Conservation (phyloP, 768 basidiomycete genomes). For the Rhodotorula babjevae region DNA sequence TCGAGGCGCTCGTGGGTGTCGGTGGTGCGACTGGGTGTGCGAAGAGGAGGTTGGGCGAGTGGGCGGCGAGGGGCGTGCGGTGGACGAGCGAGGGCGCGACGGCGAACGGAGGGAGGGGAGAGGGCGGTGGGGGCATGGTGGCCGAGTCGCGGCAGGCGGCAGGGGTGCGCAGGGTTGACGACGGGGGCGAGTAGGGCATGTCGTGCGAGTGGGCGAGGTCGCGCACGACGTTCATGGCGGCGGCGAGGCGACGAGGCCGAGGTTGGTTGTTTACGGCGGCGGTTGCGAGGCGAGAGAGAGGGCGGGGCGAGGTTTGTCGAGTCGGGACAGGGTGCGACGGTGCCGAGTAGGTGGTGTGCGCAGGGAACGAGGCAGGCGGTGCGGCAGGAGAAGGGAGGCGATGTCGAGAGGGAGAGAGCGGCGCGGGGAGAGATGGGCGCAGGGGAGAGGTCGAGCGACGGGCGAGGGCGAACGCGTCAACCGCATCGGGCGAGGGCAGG, state of each 20-base stretch:
- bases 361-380: too few relatives aligned
- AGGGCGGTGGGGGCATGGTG: neutral
- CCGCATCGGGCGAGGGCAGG: neutral
- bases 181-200: neutral
- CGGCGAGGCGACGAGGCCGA: too few relatives aligned
- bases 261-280: neutral
- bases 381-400: too few relatives aligned
- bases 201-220: neutral
- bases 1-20: neutral
- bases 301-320: neutral
- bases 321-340: neutral
- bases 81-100: neutral
- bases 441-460: too few relatives aligned
- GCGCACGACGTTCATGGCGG: neutral
- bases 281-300: neutral
- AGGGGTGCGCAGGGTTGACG: too few relatives aligned
- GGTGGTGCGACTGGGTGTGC: neutral
- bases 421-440: too few relatives aligned
- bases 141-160: too few relatives aligned
- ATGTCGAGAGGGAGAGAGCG: too few relatives aligned
- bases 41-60: neutral
- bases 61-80: neutral
- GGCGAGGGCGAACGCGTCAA: neutral
- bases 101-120: neutral
- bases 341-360: neutral